Evolutionary conservation across 1,139 yeast genomes (phyloP).

Genomic region (Hemisphaericaspora lyxosophila): DNA sequence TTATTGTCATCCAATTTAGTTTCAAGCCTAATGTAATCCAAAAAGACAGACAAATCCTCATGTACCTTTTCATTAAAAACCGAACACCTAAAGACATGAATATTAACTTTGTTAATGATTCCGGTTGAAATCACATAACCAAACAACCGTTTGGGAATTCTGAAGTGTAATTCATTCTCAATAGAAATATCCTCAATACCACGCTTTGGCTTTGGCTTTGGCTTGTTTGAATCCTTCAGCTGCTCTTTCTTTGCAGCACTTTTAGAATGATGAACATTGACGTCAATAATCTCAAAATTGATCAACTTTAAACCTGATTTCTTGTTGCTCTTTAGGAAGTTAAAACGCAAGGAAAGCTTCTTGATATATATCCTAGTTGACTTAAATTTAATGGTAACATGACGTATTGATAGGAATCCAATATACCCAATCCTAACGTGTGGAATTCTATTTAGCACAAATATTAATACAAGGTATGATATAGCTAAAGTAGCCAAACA

Average conservation of each 20-base stretch:
- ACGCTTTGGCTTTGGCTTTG: conserved; percentile 1
- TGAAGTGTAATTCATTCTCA: conserved; percentile 10
- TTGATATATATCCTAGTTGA: conserved; percentile 20
- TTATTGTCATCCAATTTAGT: conserved; percentile 20
- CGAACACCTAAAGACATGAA: conserved; percentile 29
- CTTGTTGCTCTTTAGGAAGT: conserved; percentile 22
- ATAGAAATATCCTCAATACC: conserved; percentile 9
- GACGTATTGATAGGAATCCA: conserved; percentile 38
- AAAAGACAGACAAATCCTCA: conserved; percentile 18
- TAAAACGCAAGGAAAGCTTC: conserved; percentile 26
- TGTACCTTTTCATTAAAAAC: conserved; percentile 20
- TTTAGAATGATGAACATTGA: conserved; percentile 14
- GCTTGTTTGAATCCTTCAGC: background rate
- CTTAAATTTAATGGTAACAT: conserved; percentile 25
- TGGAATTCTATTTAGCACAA: conserved; percentile 33
- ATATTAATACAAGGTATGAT: conserved; percentile 21
- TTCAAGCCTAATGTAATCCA: conserved; percentile 36
- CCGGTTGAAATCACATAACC: conserved; percentile 19
- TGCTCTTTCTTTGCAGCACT: background rate
- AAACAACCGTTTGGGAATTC: conserved; percentile 14
- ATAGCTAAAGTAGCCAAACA: conserved; percentile 9
- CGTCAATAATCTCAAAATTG: conserved; percentile 30
- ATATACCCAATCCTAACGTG: conserved; percentile 32
- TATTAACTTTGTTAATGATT: conserved; percentile 32
- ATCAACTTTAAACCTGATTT: conserved; percentile 33